phyloP scores from a whole-genome alignment of 352 stramenopile species.

The Thraustotheca clavata region DNA sequence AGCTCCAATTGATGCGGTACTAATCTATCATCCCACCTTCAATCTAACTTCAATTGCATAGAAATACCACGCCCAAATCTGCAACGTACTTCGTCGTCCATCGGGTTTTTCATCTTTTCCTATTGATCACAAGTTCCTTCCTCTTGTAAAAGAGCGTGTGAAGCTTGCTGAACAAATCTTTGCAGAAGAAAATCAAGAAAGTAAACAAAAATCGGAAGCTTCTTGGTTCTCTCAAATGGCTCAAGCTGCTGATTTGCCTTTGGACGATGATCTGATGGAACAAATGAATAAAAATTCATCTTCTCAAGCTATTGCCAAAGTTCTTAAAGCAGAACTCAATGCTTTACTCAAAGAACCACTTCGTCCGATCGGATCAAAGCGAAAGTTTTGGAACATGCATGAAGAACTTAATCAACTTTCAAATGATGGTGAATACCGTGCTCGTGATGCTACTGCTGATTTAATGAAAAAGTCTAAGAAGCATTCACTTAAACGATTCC shows the following conservation, averaged over 20 bases:
- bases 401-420: constrained; percentile 55
- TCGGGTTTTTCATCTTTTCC: constrained; percentile 73
- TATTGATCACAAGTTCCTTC: constrained; percentile 73
- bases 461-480: constrained; percentile 67
- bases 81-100: constrained; percentile 75
- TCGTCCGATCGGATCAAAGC: constrained; percentile 62
- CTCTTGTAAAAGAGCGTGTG: constrained; percentile 63
- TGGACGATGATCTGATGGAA: constrained; percentile 70
- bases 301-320: constrained; percentile 39
- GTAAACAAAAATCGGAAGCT: constrained; percentile 75
- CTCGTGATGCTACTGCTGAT: constrained; percentile 64
- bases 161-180: constrained; percentile 74
- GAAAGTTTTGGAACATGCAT: constrained; percentile 77
- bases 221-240: constrained; percentile 84
- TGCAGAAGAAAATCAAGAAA: constrained; percentile 58
- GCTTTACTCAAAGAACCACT: constrained; percentile 49
- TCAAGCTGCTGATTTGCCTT: constrained; percentile 60
- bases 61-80: constrained; percentile 80
- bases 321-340: constrained; percentile 46
- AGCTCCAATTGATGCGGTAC: constrained; percentile 45
- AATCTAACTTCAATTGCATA: not conserved
- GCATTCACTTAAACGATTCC: constrained; percentile 71
- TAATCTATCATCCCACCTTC: not conserved
- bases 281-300: constrained; percentile 59
- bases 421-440: constrained; percentile 63